These are phyloP conservation scores for Candida lessepsii DNA, from an alignment of 805 yeast genomes.

Conservation along the genomic window DNA sequence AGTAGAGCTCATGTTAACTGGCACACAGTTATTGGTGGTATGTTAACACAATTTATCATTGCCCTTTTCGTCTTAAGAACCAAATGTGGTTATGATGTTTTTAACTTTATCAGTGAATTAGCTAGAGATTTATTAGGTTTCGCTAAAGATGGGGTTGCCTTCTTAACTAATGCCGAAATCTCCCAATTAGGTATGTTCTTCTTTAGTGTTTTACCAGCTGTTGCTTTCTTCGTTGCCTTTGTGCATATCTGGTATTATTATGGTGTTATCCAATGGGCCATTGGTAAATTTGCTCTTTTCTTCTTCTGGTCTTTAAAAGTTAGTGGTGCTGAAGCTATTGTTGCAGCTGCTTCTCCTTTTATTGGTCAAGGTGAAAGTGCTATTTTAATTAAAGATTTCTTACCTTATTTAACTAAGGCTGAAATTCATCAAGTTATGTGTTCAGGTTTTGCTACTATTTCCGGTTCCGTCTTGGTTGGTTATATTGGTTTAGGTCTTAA, in stretches of 20 bases:
- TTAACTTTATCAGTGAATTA: slow-evolving; percentile 56
- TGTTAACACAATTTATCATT: slow-evolving; percentile 57
- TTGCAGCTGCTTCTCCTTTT: slow-evolving; percentile 67
- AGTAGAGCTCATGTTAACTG: slow-evolving; percentile 48
- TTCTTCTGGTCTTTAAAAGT: slow-evolving; percentile 60
- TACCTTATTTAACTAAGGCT: slow-evolving; percentile 58
- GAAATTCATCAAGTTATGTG: slow-evolving; percentile 63
- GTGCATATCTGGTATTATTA: slow-evolving; percentile 59
- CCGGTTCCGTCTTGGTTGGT: slow-evolving; percentile 62
- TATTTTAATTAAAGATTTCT: slow-evolving; percentile 55
- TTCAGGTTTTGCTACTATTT: slow-evolving; percentile 63
- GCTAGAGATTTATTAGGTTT: slow-evolving; percentile 57
- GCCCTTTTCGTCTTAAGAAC: slow-evolving; percentile 64
- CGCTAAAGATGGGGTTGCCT: slow-evolving; percentile 62
- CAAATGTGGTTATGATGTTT: slow-evolving; percentile 57
- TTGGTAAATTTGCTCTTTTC: slow-evolving; percentile 54
- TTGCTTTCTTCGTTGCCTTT: slow-evolving; percentile 61
- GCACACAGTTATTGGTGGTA: slow-evolving; percentile 60
- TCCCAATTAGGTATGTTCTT: slow-evolving; percentile 47
- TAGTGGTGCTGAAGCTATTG: slow-evolving; percentile 64
- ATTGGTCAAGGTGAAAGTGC: slow-evolving; percentile 68
- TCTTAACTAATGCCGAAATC: slow-evolving; percentile 45
- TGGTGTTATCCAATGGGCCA: slow-evolving; percentile 60
- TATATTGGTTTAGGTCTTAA: slow-evolving; percentile 63
- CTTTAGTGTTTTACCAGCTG: slow-evolving; percentile 61